Evolutionary conservation across 768 basidiomycete genomes (phyloP).

Genomic region (Cystofilobasidium macerans): DNA sequence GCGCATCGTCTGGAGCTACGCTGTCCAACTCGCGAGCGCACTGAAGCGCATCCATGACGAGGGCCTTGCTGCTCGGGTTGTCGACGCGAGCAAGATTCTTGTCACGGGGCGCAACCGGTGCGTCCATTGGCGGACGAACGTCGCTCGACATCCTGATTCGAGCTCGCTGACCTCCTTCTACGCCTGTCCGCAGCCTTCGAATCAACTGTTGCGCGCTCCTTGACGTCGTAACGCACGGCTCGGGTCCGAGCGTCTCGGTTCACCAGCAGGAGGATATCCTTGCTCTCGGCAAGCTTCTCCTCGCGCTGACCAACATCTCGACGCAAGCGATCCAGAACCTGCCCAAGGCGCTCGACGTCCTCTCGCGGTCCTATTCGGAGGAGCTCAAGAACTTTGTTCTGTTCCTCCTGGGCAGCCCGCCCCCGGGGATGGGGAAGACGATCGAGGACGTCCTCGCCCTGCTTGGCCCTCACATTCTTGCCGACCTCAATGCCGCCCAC

Average conservation of each 20-base stretch:
- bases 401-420: constrained; percentile 45
- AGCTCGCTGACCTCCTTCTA: too few species aligned
- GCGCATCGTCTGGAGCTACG: constrained; percentile 78
- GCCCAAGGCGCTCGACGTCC: constrained; percentile 60
- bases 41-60: constrained; percentile 75
- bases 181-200: constrained; percentile 69
- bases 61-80: constrained; percentile 64
- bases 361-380: constrained; percentile 60
- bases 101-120: constrained; percentile 82
- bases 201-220: constrained; percentile 75
- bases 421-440: constrained; percentile 51
- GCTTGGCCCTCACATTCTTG: constrained; percentile 56
- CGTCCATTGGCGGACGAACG: neutral
- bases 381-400: constrained; percentile 72
- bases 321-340: constrained; percentile 49
- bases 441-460: constrained; percentile 73
- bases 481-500: constrained; percentile 77
- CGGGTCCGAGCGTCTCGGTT: constrained; percentile 75
- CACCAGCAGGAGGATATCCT: constrained; percentile 79
- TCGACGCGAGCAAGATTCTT: constrained; percentile 79
- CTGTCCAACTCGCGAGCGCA: constrained; percentile 77
- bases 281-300: constrained; percentile 73
- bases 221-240: constrained; percentile 70
- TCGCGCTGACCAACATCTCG: constrained; percentile 65
- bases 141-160: too few species aligned